Conservation (phyloP, 1,284 basidiomycete genomes). For the Trichosporon ovoides region DNA sequence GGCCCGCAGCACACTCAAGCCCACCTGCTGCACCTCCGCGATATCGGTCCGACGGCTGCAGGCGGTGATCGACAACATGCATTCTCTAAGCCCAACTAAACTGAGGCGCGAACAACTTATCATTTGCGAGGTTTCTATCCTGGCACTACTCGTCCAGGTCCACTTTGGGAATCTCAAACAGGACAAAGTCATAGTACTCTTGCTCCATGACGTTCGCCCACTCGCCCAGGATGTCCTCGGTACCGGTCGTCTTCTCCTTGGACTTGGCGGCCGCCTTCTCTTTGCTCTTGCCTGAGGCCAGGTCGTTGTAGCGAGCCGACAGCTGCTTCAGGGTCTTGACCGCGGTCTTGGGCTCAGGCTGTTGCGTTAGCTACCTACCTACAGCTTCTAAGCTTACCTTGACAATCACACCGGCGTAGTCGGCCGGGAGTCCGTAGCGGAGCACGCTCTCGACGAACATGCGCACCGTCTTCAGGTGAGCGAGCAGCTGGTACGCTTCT, state of each 20-base stretch:
- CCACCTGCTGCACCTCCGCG: no score
- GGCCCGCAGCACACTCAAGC: no score
- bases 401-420: slow-evolving; percentile 75
- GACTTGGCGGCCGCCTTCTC: slow-evolving; percentile 20
- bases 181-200: slow-evolving; percentile 87
- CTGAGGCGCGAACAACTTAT: background rate
- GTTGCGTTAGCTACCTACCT: slow-evolving; percentile 7
- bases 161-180: slow-evolving; percentile 59
- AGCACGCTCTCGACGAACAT: slow-evolving; percentile 94
- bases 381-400: slow-evolving; percentile 56
- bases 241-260: slow-evolving; percentile 19
- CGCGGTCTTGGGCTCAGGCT: slow-evolving; percentile 82
- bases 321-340: slow-evolving; percentile 73
- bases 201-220: slow-evolving; percentile 87
- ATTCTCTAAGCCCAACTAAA: background rate
- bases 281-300: slow-evolving; percentile 49
- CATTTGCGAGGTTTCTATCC: background rate
- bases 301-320: slow-evolving; percentile 72
- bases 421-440: slow-evolving; percentile 89
- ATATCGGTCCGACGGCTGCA: background rate
- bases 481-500: slow-evolving; percentile 89
- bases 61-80: slow-evolving; percentile 6
- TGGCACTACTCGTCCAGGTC: slow-evolving; percentile 14
- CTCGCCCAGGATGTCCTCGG: slow-evolving; percentile 67
- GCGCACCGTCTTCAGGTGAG: slow-evolving; percentile 87